A percentile compares a stretch with the other conserved stretches of the same genome.
phyloP scores from a whole-genome alignment of 2,329 filamentous ascomycete genomes.

The Aspergillus ruber region DNA sequence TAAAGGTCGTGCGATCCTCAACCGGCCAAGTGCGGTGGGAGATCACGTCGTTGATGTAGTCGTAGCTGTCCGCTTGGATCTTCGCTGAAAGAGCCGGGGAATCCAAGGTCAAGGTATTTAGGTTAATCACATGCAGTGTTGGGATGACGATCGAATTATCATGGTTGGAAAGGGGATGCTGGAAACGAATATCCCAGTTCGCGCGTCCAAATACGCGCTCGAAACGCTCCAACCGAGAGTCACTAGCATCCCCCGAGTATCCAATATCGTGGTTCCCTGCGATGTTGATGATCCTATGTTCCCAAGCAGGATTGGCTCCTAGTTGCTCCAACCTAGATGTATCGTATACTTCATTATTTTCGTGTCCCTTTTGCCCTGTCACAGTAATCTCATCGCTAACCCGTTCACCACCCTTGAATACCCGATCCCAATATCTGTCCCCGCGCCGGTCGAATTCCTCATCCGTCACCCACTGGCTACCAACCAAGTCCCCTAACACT shows the following conservation, averaged over 20 bases:
- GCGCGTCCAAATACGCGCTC: constrained; percentile 77
- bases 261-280: constrained; percentile 95
- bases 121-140: constrained; percentile 71
- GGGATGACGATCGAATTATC: constrained; percentile 29
- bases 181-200: constrained; percentile 83
- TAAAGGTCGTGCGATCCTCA: constrained; percentile 61
- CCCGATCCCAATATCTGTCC: constrained; percentile 69
- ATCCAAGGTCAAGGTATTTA: constrained; percentile 94
- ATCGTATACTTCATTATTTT: constrained; percentile 35
- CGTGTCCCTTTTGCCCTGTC: constrained; percentile 18
- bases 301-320: constrained; percentile 53
- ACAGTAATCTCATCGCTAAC: constrained; percentile 46
- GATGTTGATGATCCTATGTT: constrained; percentile 74
- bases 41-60: constrained; percentile 59
- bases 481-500: constrained; percentile 83
- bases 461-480: constrained; percentile 90
- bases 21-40: constrained; percentile 53
- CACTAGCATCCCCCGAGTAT: constrained; percentile 84
- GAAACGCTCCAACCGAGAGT: constrained; percentile 70
- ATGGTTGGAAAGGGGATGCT: constrained; percentile 35
- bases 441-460: constrained; percentile 72
- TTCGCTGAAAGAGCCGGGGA: constrained; percentile 62
- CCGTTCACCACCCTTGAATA: constrained; percentile 63
- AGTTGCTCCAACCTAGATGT: constrained; percentile 22
- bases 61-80: constrained; percentile 70